These are phyloP conservation scores for Pythium coloratum DNA, from an alignment of 352 stramenopile species.

Conservation along the genomic window DNA sequence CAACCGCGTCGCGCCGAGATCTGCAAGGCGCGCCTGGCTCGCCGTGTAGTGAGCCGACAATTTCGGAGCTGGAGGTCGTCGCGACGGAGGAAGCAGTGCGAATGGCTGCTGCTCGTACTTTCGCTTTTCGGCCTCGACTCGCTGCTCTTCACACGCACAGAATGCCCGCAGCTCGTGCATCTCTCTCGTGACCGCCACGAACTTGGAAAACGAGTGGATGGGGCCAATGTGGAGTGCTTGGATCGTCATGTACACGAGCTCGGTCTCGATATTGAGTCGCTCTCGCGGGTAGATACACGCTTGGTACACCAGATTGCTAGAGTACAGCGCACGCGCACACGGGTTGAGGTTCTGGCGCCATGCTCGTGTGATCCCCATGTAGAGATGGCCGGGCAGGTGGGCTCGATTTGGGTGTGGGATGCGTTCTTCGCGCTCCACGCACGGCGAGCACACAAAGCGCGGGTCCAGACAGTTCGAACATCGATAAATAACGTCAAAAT, in stretches of 20 bases:
- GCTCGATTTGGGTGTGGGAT: slow-evolving; percentile 45
- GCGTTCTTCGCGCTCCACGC: slow-evolving; percentile 52
- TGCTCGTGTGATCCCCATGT: slow-evolving; percentile 51
- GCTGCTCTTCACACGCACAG: slow-evolving; percentile 61
- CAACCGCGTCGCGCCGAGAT: slow-evolving; percentile 44
- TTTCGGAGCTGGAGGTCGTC: slow-evolving; percentile 29
- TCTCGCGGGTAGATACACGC: slow-evolving; percentile 58
- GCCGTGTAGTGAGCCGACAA: slow-evolving; percentile 59
- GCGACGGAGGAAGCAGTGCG: neutral
- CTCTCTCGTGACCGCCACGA: slow-evolving; percentile 55
- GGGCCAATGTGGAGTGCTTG: slow-evolving; percentile 69
- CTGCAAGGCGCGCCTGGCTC: slow-evolving; percentile 53
- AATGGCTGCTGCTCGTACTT: neutral
- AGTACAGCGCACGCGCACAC: slow-evolving; percentile 30
- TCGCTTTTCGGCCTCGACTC: slow-evolving; percentile 36
- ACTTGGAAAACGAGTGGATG: slow-evolving; percentile 51
- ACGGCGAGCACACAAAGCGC: slow-evolving; percentile 50
- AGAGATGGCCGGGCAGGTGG: slow-evolving; percentile 65
- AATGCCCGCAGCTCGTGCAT: slow-evolving; percentile 64
- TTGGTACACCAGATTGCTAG: slow-evolving; percentile 45
- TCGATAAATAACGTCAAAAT: slow-evolving; percentile 48
- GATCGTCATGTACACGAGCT: slow-evolving; percentile 67
- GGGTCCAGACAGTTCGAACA: slow-evolving; percentile 60
- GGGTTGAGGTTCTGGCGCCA: slow-evolving; percentile 45
- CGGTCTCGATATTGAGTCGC: slow-evolving; percentile 48